These are phyloP conservation scores for Circinella umbellata DNA, from an alignment of 371 early-diverging fungal genomes.

Conservation along the genomic window DNA sequence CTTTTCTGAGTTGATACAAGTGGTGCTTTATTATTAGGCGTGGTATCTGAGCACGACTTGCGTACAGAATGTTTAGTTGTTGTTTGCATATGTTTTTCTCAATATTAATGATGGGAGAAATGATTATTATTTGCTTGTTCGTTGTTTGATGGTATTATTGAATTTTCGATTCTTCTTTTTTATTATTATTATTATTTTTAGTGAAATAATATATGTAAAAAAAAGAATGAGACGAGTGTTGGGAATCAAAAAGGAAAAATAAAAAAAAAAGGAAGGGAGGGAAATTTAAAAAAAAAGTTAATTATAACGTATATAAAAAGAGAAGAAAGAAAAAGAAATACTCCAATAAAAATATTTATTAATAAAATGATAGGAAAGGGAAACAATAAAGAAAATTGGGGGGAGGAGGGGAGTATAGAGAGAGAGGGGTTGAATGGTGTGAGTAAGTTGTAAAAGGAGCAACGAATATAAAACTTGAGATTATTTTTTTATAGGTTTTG, in stretches of 20 bases:
- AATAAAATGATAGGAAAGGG: constrained; percentile 10
- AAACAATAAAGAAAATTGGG: constrained; percentile 12
- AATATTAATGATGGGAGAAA: neutral
- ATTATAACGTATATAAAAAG: constrained; percentile 5
- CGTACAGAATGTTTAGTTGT: constrained; percentile 15
- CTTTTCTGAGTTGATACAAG: constrained; percentile 19
- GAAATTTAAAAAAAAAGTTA: constrained; percentile 10
- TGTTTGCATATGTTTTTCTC: neutral
- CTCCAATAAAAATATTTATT: neutral
- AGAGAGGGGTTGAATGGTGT: no score
- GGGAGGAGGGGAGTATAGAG: neutral
- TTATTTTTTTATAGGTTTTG: no score
- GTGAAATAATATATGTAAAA: neutral
- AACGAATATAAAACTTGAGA: no score
- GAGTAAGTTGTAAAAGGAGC: neutral
- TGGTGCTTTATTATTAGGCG: constrained; percentile 14
- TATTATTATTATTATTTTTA: constrained; percentile 1
- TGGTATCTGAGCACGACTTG: constrained; percentile 30
- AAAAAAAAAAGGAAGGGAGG: constrained; percentile 13
- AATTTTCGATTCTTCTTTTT: no score
- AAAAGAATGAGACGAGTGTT: constrained; percentile 1
- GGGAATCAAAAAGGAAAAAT: constrained; percentile 8
- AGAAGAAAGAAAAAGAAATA: constrained; percentile 3
- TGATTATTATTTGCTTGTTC: no score
- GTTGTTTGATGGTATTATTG: no score